Evolutionary conservation across 495 filamentous ascomycete genomes (phyloP), one percentile per base, ranked within the genome.

Genomic region (Oidiodendron maius): DNA sequence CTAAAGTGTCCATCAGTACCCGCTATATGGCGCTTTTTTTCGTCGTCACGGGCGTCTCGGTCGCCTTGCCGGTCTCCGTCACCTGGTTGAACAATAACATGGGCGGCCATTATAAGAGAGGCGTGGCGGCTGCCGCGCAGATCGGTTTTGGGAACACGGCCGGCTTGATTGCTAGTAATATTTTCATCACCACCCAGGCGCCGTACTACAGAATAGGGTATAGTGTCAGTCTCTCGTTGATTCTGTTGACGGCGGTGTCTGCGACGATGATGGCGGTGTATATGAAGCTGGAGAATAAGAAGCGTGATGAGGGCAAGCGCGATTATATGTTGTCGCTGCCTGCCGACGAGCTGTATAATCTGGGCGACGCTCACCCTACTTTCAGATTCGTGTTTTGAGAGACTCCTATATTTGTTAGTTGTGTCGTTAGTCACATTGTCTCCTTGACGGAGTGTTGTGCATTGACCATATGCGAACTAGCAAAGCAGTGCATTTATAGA

Each of bases 51-150:
- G 66, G 69, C 1, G 48, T 60, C 3, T 67, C 63, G 45, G 56
- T 62, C 28, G 50, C 57, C 2, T 60, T 61, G 39, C 61, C 64
- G 11, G 49, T 64, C 12, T 64, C 66, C 1, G 70, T 73, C 22
- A 20, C 30, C 13, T 43, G 35, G 26, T 15, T 47, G 45, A 68
- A 66, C 15, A 78, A 77, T 44, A 81, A 81, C 50, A 65, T 81
- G 3, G 71, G 72, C 2, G 78, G 78, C 15, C 75, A 80, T 51
- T 83, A 75, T 60, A 83, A 84, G 56, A 71, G 79, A 13, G 70
- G 73, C 10, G 72, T 83, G 18, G 74, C 70, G 3, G 69, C 74
- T 0, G 79, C 71, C 1, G 58, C 81, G 58, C 66, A 78, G 56
- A 62, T 82, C 39, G 66, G 70, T 0, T 66, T 82, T 40, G 79